These are phyloP conservation scores for Aurinia saxatilis DNA, from an alignment of 345 rosid genomes.

Conservation along the genomic window DNA sequence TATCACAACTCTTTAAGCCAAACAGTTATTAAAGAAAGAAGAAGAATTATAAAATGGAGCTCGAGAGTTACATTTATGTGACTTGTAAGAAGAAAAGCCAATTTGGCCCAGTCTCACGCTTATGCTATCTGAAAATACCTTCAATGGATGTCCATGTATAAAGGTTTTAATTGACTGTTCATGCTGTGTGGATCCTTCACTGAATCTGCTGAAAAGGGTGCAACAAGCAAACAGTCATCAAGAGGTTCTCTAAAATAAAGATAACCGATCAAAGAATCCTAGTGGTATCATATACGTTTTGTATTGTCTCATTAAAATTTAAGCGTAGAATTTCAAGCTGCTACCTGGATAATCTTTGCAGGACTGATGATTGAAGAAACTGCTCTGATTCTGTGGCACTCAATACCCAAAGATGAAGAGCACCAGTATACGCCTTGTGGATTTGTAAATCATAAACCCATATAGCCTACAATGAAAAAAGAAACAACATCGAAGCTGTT, in stretches of 20 bases:
- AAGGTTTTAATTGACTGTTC: background rate
- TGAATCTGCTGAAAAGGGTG: conserved; percentile 2
- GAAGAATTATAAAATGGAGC: background rate
- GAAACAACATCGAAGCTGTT: background rate
- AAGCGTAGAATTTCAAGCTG: too few species aligned
- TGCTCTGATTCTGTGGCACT: background rate
- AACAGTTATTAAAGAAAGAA: background rate
- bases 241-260: background rate
- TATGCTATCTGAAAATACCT: background rate
- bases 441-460: background rate
- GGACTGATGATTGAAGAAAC: background rate
- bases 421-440: background rate
- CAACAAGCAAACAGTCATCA: background rate
- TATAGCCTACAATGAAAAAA: background rate
- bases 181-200: background rate
- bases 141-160: background rate
- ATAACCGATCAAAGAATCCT: background rate
- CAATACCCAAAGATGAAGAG: background rate
- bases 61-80: conserved; percentile 4
- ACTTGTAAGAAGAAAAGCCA: conserved; percentile 2
- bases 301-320: background rate
- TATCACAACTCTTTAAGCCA: background rate
- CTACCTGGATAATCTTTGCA: conserved; percentile 1
- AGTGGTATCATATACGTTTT: background rate
- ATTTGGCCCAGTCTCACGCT: background rate